Evolutionary conservation across 352 stramenopile genomes (phyloP), one percentile per base, ranked within the genome.

Genomic region (Hyaloperonospora brassicae): DNA sequence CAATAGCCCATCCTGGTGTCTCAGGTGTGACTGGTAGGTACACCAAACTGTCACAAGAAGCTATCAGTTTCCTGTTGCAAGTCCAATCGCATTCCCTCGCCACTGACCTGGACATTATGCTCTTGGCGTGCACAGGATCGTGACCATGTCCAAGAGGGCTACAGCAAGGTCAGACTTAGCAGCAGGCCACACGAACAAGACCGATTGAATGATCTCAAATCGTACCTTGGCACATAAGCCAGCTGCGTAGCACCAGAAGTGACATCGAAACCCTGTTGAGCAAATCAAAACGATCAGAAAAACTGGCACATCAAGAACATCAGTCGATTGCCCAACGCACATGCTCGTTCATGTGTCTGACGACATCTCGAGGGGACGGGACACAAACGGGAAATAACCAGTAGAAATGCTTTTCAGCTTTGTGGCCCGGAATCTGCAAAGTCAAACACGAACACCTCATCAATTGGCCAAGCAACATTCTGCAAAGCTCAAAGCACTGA

Each of bases 361-460:
- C 68, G 34, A 91, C 72, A 22, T 62, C 50, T 35, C 64, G 52
- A 10, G 83, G 83, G 1, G 70, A 72, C 9, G 77, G 63, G 38
- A 88, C 75, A 38, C 84, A 69, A 43, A 93, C 73, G 2, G 83
- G 83, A 39, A 90, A 91, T 12, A 93, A 55, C 83, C 83, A 93
- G 52, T 86, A 93, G 55, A 79, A 87, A 66, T 93, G 83, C 24
- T 79, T 77, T 3, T 70, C 51, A 21, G 83, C 79, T 25, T 66
- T 27, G 8, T 66, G 52, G 2, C 80, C 83, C 36, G 83, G 83
- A 31, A 92, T 76, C 73, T 87, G 55, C 22, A 34, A 46, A 4
- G 11, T 13, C 59, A 5, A 24, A 25, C 34, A 50, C 31, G 27
- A 31, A 31, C 27, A 31, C 3, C 27, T 31, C 27, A 31, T 31